Base-by-base conservation (phyloP, 2,329 filamentous ascomycete genomes). In the Colletotrichum costaricense region DNA sequence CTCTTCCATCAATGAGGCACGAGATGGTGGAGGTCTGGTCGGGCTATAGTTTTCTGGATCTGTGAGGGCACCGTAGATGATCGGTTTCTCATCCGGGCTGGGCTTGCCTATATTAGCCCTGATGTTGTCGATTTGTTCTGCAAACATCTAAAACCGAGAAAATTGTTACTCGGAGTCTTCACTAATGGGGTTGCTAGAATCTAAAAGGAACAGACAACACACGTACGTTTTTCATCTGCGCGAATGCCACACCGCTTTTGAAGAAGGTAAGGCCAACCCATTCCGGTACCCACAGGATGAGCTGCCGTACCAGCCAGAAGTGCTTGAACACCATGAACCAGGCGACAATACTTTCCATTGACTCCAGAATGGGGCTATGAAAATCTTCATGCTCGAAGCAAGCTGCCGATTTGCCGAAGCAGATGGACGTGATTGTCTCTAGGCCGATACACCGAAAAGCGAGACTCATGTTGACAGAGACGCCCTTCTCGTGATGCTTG, bases 191-290 rank as follows among this genome's bases (percentile, higher is more conserved):
- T 1, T 46, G 7, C 30, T 33, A 11, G 30, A 33, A 33, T 11
- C 8, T 46, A 19, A 1, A n/a, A 4, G 42, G 5, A 7, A 4
- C 8, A 9, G 42, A n/a, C 7, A n/a, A 0, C 3, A 8, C 0
- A 46, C 19, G 1, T 19, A 46, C 42, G 19, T 19, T 46, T n/a
- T n/a, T 46, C 42, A 46, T 46, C 19, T 46, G 42, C 19, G 42
- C 42, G 8, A 46, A 46, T 46, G 42, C 42, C 42, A 46, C 42
- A 19, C 42, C 42, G 42, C 42, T 46, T 19, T 46, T 19, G 42
- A 46, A 46, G 19, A 46, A 46, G 14, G 19, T 19, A 46, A 46
- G 42, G 42, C 42, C 42, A 46, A 46, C 19, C 42, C 42, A n/a
- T 7, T 46, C 42, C 5, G 42, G 42, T 19, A 46, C 42, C 42